A percentile compares a stretch with the other conserved stretches of the same genome.
Conservation (phyloP, 2,329 filamentous ascomycete species). For the Penicillium sp. region DNA sequence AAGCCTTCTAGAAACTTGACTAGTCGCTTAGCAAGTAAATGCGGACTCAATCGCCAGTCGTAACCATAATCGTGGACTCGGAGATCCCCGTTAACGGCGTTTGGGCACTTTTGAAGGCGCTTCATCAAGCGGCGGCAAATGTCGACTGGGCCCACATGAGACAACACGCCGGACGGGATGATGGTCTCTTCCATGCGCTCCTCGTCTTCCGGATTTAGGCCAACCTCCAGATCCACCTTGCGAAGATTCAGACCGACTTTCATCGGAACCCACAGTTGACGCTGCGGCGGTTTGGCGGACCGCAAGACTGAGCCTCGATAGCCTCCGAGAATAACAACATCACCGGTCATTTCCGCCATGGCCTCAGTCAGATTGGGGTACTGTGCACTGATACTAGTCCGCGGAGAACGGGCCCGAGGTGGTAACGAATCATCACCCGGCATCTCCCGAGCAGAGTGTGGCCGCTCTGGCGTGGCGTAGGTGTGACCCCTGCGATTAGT, state of each 20-base stretch:
- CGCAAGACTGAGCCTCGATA: slow-evolving; percentile 81
- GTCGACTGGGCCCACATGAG: slow-evolving; percentile 83
- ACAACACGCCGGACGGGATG: slow-evolving; percentile 77
- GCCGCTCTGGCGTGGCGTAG: slow-evolving; percentile 12
- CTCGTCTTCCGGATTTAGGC: slow-evolving; percentile 71
- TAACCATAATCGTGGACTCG: slow-evolving; percentile 86
- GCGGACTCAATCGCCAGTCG: slow-evolving; percentile 83
- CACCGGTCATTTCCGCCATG: slow-evolving; percentile 64
- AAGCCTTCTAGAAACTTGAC: slow-evolving; percentile 64
- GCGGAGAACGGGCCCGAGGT: too few species aligned
- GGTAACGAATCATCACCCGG: too few species aligned
- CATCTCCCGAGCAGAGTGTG: too few species aligned
- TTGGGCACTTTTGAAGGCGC: slow-evolving; percentile 63
- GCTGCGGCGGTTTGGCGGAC: slow-evolving; percentile 68
- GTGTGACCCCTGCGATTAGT: too few species aligned
- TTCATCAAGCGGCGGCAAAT: slow-evolving; percentile 76
- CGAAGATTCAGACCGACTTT: slow-evolving; percentile 86
- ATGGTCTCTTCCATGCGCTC: slow-evolving; percentile 74
- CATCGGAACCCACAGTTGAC: slow-evolving; percentile 85
- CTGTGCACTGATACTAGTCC: too few species aligned
- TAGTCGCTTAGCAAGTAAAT: slow-evolving; percentile 61
- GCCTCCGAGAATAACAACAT: slow-evolving; percentile 79
- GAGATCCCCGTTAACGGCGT: slow-evolving; percentile 60
- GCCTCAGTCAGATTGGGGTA: too few species aligned
- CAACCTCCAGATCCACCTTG: slow-evolving; percentile 83